Evolutionary conservation across 441 rosid species (phyloP), one percentile per base, ranked within the genome.

Genomic region (Jatropha podagrica): DNA sequence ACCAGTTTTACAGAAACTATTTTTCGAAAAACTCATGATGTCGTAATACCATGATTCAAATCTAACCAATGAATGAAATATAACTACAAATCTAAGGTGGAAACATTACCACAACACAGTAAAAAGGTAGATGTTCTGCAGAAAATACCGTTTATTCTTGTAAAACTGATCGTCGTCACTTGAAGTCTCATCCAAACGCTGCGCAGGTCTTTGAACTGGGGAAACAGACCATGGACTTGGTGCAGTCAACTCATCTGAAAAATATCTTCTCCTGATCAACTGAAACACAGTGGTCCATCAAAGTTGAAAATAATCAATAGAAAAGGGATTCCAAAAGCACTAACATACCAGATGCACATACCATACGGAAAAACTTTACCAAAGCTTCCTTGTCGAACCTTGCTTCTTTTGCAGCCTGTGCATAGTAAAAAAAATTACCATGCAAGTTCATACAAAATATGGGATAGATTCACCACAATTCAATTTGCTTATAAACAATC

Each of bases 321-420:
- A 54, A 41, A 44, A 69, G 40, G 20, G 20, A 54, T 20, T 17
- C 7, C 13, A 14, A 63, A 72, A 71, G 66, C 74, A 58, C 68
- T 1, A 73, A 65, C 17, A 71, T 42, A 68, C 27, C 2, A 41
- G 3, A 71, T 62, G 32, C 48, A 85, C 92, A 51, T 59, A 94
- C 99, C 90, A 74, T 84, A 9, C 87, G 97, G 69, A 96, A 92
- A 83, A 94, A 96, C 71, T 87, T 96, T 79, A 82, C 82, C 70
- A 96, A 68, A 69, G 93, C 97, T 88, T 96, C 99, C 84, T 96
- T 92, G 87, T 96, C 98, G 46, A 84, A 91, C 86, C 98, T 92
- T 76, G 96, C 93, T 84, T 91, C 98, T 85, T 88, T 96, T 49
- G 97, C 97, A 46, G 99, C 99, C 99, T 96, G 87, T 52, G 76